Conservation (phyloP, 192 early-diverging fungal species). For the Rhizophagus clarus region DNA sequence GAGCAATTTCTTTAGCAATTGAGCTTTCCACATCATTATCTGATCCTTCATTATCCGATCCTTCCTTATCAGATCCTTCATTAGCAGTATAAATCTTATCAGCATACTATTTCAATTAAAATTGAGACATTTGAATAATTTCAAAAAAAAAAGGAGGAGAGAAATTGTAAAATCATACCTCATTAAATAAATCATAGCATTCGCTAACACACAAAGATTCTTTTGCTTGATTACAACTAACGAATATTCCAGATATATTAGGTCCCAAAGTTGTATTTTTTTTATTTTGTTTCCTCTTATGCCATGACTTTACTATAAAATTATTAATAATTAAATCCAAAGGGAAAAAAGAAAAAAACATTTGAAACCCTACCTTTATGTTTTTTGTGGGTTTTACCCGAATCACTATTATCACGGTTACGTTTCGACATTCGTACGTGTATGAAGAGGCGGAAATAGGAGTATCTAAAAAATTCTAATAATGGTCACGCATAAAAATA, state of each 20-base stretch:
- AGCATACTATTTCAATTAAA: constrained; percentile 35
- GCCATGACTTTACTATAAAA: no score
- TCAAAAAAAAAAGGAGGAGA: neutral
- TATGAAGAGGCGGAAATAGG: no score
- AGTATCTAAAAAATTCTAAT: no score
- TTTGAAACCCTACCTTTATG: no score
- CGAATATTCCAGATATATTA: constrained; percentile 51
- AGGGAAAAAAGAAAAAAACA: no score
- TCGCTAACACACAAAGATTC: constrained; percentile 49
- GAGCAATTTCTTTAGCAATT: constrained; percentile 55
- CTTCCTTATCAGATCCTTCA: constrained; percentile 4
- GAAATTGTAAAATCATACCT: constrained; percentile 22
- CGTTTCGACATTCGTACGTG: neutral
- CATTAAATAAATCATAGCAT: constrained; percentile 49
- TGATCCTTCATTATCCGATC: constrained; percentile 24
- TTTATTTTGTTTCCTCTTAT: no score
- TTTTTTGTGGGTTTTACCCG: no score
- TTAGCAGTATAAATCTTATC: constrained; percentile 36
- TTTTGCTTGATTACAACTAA: constrained; percentile 50
- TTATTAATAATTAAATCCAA: no score
- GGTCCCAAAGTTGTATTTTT: constrained; percentile 28
- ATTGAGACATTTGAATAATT: neutral
- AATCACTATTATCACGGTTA: no score
- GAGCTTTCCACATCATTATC: constrained; percentile 55
- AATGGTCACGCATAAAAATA: no score